These are phyloP conservation scores for Crithidia bombi DNA, from an alignment of 208 protist genomes.

Conservation along the genomic window DNA sequence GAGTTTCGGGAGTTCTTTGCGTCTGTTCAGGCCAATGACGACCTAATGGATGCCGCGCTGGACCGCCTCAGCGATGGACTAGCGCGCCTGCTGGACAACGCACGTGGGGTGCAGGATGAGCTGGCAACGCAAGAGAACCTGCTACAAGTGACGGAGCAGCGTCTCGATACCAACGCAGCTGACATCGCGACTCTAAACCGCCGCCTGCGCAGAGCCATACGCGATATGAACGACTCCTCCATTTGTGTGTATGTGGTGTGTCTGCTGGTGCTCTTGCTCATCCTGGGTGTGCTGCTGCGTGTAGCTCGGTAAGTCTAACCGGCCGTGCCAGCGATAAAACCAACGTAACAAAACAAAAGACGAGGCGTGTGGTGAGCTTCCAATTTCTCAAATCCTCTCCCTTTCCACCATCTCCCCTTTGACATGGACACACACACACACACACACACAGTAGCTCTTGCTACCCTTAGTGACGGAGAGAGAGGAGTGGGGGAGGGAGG, in stretches of 20 bases:
- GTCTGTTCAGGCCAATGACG: conserved; percentile 53
- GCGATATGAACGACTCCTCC: conserved; percentile 60
- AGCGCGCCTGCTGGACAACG: conserved; percentile 64
- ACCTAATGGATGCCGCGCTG: conserved; percentile 62
- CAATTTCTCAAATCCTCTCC: too few species aligned
- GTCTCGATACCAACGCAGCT: conserved; percentile 43
- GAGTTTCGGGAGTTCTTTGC: conserved; percentile 75
- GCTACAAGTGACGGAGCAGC: conserved; percentile 54
- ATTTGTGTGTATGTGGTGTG: conserved; percentile 58
- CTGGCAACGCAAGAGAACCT: conserved; percentile 55
- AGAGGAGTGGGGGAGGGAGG: too few species aligned
- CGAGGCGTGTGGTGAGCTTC: too few species aligned
- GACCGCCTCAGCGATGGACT: conserved; percentile 70
- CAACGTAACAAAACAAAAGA: too few species aligned
- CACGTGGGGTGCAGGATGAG: conserved; percentile 62
- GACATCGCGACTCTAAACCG: conserved; percentile 58
- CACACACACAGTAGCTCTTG: too few species aligned
- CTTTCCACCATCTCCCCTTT: too few species aligned
- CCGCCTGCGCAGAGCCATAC: conserved; percentile 52
- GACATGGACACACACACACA: too few species aligned
- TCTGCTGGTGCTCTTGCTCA: conserved; percentile 41
- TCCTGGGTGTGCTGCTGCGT: conserved; percentile 42
- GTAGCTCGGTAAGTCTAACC: conserved; percentile 16
- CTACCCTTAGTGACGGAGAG: too few species aligned
- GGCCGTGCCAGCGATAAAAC: too few species aligned